Base-by-base conservation (phyloP, 148 eudicot genomes). In the Mesembryanthemum crystallinum region DNA sequence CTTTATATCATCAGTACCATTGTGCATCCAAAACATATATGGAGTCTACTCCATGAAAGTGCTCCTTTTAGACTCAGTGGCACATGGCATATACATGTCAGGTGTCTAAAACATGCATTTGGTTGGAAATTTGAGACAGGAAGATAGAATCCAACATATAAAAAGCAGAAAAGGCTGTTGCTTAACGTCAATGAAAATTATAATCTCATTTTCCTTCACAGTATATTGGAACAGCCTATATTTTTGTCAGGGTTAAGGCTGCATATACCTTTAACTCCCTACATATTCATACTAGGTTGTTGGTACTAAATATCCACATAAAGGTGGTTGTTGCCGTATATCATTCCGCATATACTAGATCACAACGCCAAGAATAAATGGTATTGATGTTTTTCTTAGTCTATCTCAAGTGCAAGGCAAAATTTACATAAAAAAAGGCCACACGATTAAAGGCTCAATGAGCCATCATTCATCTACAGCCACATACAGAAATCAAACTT, bases 341-440 rank as follows among this genome's bases (percentile, higher is more conserved):
- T 29, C 62, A 71, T 32, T 30, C 33, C 39, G 1, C 42, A 30
- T 28, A 61, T 32, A 35, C 23, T 71, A 25, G 20, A 30, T 33
- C 27, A 55, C 39, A 35, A 35, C 29, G 72, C 75, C 43, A 28
- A 14, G 78, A 65, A 52, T 1, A 21, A 8, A 39, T 18, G 23
- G 21, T 15, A 14, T 0, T 14, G 24, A n/a, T 58, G 64, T 64
- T 69, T 37, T 51, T 42, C 8, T 58, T n/a, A 10, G 43, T 18
- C n/a, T 63, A 12, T 49, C 52, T 52, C 27, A 77, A 77, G 67
- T 62, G 54, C 60, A 17, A 49, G 68, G 24, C 12, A 14, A 29
- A 61, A 11, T 49, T 7, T 7, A 64, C 43, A 45, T 28, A 45
- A 33, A 52, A 42, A 0, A 66, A 27, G 8, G 39, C 24, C 59